Evolutionary conservation across 495 filamentous ascomycete genomes (phyloP), one percentile per base, ranked within the genome.

Genomic region (Hypoxylon lienhwacheense): DNA sequence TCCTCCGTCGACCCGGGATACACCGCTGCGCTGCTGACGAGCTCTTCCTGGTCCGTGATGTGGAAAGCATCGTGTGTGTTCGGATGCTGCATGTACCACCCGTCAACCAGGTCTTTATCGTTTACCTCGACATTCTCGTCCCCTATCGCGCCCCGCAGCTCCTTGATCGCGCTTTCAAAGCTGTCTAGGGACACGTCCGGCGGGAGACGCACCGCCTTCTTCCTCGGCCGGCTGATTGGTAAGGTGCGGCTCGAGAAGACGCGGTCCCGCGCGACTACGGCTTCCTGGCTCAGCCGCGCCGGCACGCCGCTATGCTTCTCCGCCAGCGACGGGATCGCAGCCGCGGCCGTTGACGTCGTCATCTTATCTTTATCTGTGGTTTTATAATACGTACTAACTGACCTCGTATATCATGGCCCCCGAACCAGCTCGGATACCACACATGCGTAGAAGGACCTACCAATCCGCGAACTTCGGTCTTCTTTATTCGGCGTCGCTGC

Each of bases 31-130:
- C 67, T 71, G 12, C 64, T 66, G 2, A 79, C 70, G 17, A 77
- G 68, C 24, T 72, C 65, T 19, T 73, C 72, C 49, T 75, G 67
- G n/a, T 70, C 69, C 11, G 70, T 36, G 36, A 77, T 63, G 61
- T 75, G 68, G 50, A 68, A 72, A 7, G 71, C 66, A 59, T 78
- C 77, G 52, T 80, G 75, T 0, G 72, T 75, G 39, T 74, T 72
- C 15, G 74, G 74, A 33, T 75, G 73, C 44, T 78, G 73, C 31
- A 77, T 65, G 35, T 77, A 76, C 75, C 74, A 77, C 19, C 74
- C 74, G 55, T 76, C 73, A 12, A 63, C 63, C 3, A 71, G 57
- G 2, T 60, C 63, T 34, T 70, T 65, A 47, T 78, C 70, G 48
- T 73, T 76, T 36, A 77, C 44, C 16, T 68, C 72, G 4, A 77